These are phyloP conservation scores for Saccharomyces uvarum DNA, from an alignment of 1,139 yeast species.

Conservation along the genomic window DNA sequence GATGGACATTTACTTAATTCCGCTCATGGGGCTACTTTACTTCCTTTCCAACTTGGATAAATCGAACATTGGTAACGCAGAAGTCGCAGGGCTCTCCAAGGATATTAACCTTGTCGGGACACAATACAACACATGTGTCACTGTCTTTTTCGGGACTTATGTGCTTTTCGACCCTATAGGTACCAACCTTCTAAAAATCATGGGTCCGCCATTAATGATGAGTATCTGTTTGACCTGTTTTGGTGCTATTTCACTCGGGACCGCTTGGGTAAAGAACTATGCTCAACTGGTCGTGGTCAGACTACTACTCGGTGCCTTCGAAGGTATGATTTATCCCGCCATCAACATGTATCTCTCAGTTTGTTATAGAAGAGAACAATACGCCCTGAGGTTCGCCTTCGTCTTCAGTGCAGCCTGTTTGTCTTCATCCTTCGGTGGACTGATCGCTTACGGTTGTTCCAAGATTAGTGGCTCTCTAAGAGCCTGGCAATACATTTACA, in stretches of 20 bases:
- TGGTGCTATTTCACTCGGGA: constrained; percentile 47
- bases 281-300: constrained; percentile 42
- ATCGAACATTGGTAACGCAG: constrained; percentile 54
- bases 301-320: constrained; percentile 45
- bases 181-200: constrained; percentile 35
- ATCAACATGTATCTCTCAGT: constrained; percentile 37
- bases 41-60: constrained; percentile 51
- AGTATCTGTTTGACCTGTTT: constrained; percentile 34
- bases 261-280: constrained; percentile 40
- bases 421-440: constrained; percentile 43
- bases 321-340: constrained; percentile 49
- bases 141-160: constrained; percentile 51
- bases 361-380: constrained; percentile 37
- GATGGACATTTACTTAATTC: constrained; percentile 46
- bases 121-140: constrained; percentile 47
- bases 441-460: constrained; percentile 39
- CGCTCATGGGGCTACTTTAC: constrained; percentile 46
- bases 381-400: constrained; percentile 39
- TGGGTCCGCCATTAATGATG: constrained; percentile 32
- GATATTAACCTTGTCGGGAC: constrained; percentile 43
- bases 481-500: constrained; percentile 55
- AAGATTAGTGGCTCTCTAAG: constrained; percentile 32
- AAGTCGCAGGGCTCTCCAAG: constrained; percentile 48
- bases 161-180: constrained; percentile 49
- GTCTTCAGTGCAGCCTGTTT: constrained; percentile 39